Evolutionary conservation across 306 rosid genomes (phyloP), one percentile per base, ranked within the genome.

Genomic region (Pueraria montana): DNA sequence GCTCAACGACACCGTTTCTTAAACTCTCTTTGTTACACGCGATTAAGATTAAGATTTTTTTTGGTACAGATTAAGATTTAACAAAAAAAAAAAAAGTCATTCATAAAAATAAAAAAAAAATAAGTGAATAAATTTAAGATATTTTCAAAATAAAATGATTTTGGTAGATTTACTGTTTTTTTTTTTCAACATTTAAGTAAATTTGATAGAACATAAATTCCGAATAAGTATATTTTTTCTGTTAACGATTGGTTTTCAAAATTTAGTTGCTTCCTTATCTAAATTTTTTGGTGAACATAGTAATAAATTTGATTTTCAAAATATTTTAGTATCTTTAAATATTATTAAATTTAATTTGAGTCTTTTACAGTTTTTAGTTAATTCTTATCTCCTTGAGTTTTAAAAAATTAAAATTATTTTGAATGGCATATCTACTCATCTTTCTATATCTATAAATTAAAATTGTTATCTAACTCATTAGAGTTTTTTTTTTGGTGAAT

Each of bases 1-100:
- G 6, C 40, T 42, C 1, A 18, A 76, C 81, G 65, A 76, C 86
- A 24, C 30, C 82, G 86, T 82, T 82, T 65, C 71, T 2, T 6
- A 1, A 1, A 70, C 34, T 11, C 12, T 8, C 11, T 63, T 63
- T 63, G 23, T 14, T 27, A 1, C 23, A 14, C 13, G 4, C 13
- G 4, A 16, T 62, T 27, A 63, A 32, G 23, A 65, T 32, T 11
- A n/a, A n/a, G n/a, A n/a, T n/a, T n/a, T n/a, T n/a, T n/a, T n/a
- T n/a, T n/a, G n/a, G n/a, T n/a, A n/a, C n/a, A 0, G 10, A 38
- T 38, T 8, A 43, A 11, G 49, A 43, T 63, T 5, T 4, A 61
- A 61, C 1, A 2, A 27, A 5, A 62, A 26, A 20, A 61, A 0
- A 27, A 27, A 27, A 27, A 27, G 32, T 27, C 3, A 27, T 1